Base-by-base conservation (phyloP, 805 yeast genomes). In the Schizosaccharomyces octosporus region DNA sequence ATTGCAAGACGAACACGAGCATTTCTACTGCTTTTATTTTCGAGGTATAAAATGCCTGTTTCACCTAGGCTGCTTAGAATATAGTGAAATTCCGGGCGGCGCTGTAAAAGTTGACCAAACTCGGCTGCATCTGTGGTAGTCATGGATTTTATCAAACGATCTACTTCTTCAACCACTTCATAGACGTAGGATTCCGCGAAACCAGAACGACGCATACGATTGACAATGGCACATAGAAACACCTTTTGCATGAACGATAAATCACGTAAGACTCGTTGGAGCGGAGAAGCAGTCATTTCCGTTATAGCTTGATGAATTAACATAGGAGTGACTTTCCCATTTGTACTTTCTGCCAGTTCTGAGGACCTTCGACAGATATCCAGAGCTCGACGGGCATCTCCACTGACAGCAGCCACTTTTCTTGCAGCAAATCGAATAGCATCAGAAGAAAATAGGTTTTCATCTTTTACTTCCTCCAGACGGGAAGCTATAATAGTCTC, bases 301-400 rank as follows among this genome's bases (percentile, higher is more conserved):
- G 79, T 78, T 48, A 87, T 82, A 0, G 96, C 96, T 65, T 77
- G 79, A 70, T 84, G 80, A 21, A 90, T 81, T 70, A 88, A 95
- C 11, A 76, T 74, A 24, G 87, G 85, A 41, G 79, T 79, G 5
- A 88, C 89, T 3, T 78, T 72, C 63, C 55, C 59, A n/a, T 41
- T 27, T n/a, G 24, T 29, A 15, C 63, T 59, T 13, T 87, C 94
- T 0, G 95, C 95, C 39, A 89, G 75, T 68, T 87, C 96, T 6
- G 89, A 84, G 0, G 97, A 96, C 62, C 97, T 74, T 48, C 89
- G 78, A 68, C 96, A 85, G 29, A 93, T 85, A 62, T 84, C 84
- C 62, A 93, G 74, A 0, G 95, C 97, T 63, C 97, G 75, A 67
- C 99, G 77, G 0, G 97, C 98, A 74, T 93, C 99, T 63, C 99